phyloP scores from a whole-genome alignment of 2,329 filamentous ascomycete species.

The Chrysoporthe austroafricana region DNA sequence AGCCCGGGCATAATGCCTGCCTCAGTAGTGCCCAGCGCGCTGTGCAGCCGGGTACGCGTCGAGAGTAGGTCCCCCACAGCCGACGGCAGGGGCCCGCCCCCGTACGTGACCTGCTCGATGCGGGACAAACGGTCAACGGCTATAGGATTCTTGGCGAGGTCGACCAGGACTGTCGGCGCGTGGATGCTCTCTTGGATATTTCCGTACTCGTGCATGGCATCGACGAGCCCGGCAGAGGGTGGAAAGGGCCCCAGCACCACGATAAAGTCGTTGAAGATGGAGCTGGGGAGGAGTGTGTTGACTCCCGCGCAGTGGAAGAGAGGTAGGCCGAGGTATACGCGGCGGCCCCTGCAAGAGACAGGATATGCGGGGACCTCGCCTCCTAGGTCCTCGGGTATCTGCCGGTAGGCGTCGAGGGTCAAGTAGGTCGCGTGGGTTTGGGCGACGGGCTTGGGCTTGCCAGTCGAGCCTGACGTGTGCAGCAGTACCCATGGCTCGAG shows the following conservation, averaged over 20 bases:
- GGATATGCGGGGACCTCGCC: neutral
- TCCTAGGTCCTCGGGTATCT: too few species aligned
- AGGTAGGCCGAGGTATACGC: neutral
- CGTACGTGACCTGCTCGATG: neutral
- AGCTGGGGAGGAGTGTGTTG: neutral
- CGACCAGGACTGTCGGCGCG: neutral
- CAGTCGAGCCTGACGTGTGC: neutral
- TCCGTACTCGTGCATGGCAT: neutral
- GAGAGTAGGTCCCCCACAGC: neutral
- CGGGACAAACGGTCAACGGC: neutral
- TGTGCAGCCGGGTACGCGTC: neutral
- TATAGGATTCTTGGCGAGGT: neutral
- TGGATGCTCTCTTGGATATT: neutral
- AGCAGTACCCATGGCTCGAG: neutral
- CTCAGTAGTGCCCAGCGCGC: neutral
- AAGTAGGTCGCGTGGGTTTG: neutral
- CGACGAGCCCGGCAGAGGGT: neutral
- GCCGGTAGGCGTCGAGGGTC: neutral
- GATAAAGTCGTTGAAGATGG: neutral
- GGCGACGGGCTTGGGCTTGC: neutral
- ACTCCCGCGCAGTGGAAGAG: neutral
- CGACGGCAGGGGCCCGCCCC: neutral
- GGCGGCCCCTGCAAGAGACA: neutral
- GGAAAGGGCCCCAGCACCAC: neutral
- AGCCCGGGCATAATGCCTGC: neutral